Evolutionary conservation across 352 stramenopile genomes (phyloP).

Genomic region (Phytopythium kandeliae): DNA sequence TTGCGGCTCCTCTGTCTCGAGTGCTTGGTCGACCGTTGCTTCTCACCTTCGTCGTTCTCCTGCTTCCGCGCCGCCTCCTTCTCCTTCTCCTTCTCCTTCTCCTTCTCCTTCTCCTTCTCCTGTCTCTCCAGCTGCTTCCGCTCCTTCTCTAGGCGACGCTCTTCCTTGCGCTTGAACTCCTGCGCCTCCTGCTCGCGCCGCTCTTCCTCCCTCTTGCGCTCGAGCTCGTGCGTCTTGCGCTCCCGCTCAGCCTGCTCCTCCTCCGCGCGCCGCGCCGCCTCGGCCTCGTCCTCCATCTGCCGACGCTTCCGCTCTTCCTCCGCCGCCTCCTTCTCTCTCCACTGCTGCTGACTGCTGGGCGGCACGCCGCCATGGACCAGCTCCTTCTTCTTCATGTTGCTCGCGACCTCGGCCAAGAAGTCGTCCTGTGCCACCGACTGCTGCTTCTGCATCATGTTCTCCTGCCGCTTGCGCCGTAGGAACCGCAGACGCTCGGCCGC

Average conservation of each 20-base stretch:
- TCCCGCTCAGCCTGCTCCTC: constrained; percentile 18
- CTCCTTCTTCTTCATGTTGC: constrained; percentile 72
- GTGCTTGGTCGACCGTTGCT: constrained; percentile 1
- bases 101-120: constrained; percentile 11
- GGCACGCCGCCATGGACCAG: constrained; percentile 9
- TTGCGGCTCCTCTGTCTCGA: background rate
- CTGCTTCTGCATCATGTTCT: constrained; percentile 43
- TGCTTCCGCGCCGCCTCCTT: constrained; percentile 1
- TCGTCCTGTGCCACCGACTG: constrained; percentile 43
- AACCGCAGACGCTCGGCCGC: constrained; percentile 57
- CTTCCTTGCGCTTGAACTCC: constrained; percentile 13
- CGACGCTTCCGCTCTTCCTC: constrained; percentile 28
- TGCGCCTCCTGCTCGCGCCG: constrained; percentile 16
- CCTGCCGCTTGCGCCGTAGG: constrained; percentile 52
- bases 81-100: constrained; percentile 9
- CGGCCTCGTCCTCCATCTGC: constrained; percentile 23
- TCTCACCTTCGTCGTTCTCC: background rate
- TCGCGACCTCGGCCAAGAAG: constrained; percentile 61
- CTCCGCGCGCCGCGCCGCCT: constrained; percentile 20
- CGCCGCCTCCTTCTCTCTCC: constrained; percentile 24
- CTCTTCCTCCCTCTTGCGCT: constrained; percentile 19
- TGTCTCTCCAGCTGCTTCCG: constrained; percentile 6
- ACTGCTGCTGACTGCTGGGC: constrained; percentile 13
- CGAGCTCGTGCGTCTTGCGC: constrained; percentile 19
- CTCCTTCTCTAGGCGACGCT: constrained; percentile 15